Evolutionary conservation across 345 rosid genomes (phyloP), one percentile per base, ranked within the genome.

Genomic region (Syzygium oleosum): DNA sequence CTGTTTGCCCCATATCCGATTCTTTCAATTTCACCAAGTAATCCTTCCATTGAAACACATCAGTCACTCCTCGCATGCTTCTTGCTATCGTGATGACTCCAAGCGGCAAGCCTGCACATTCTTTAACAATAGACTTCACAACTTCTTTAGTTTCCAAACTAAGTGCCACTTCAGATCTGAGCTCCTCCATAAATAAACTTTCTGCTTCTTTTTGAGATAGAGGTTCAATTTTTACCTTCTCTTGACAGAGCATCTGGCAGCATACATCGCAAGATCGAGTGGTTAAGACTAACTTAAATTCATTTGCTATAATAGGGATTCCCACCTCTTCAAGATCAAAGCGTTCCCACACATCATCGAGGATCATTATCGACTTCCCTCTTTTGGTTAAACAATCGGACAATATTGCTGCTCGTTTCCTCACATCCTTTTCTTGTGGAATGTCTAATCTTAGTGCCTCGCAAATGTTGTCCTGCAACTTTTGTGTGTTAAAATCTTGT

Each of bases 41-140:
- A 51, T 85, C 51, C 8, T 84, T 77, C 92, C 92, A 91, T 34
- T 63, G 87, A 51, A 3, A 15, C 22, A 79, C 6, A 13, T 88
- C 85, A 31, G 12, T 3, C 1, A 68, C 78, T 41, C 86, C 89
- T 52, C 49, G 88, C 93, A 90, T 84, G 51, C 84, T 63, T 51
- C 53, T 25, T 3, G 90, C 90, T 23, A 86, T 84, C 1, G 27
- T 21, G 25, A 59, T 59, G 19, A 91, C 22, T 2, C 59, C 89
- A 7, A 90, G 86, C 0, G 92, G 92, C 23, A 92, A 38, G 1
- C 93, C 86, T 0, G 4, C 89, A 85, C 93, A 89, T 85, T 88
- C 59, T 4, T 7, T 2, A 2, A 51, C 89, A 51, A 91, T 65
- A 15, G 7, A 15, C 13, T 56, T 0, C 0, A 27, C 0, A 27